Conservation (phyloP, 257 asterid genomes). For the Forsythia suspensa region DNA sequence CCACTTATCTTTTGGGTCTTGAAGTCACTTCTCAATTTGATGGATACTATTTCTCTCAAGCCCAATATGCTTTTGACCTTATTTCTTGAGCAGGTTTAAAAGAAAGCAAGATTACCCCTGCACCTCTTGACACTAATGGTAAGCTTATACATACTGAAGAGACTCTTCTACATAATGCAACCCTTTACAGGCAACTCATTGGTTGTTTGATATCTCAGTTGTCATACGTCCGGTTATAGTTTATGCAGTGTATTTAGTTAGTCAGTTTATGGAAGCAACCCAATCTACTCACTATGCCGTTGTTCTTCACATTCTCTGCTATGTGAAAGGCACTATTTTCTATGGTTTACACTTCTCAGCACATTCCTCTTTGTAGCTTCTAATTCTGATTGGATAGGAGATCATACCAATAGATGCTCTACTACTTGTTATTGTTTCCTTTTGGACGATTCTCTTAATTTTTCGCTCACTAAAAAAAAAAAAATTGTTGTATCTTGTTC, state of each 20-base stretch:
- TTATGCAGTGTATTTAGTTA: not conserved
- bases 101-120: not conserved
- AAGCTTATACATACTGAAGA: not conserved
- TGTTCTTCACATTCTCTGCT: not conserved
- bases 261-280: not conserved
- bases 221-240: not conserved
- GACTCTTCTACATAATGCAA: not conserved
- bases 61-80: not conserved
- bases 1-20: not conserved
- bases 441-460: not conserved
- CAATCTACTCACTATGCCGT: not conserved
- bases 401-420: not conserved
- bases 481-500: not conserved
- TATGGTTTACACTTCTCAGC: not conserved
- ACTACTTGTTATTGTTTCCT: not conserved
- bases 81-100: not conserved
- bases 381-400: not conserved
- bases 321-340: not conserved
- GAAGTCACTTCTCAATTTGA: not conserved
- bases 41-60: not conserved
- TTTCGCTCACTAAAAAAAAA: not conserved
- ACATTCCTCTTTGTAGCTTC: not conserved
- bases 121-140: not conserved
- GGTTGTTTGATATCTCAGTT: not conserved
- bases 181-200: not conserved